phyloP scores from a whole-genome alignment of 1,284 basidiomycete species.

The Ustilago bromivora region DNA sequence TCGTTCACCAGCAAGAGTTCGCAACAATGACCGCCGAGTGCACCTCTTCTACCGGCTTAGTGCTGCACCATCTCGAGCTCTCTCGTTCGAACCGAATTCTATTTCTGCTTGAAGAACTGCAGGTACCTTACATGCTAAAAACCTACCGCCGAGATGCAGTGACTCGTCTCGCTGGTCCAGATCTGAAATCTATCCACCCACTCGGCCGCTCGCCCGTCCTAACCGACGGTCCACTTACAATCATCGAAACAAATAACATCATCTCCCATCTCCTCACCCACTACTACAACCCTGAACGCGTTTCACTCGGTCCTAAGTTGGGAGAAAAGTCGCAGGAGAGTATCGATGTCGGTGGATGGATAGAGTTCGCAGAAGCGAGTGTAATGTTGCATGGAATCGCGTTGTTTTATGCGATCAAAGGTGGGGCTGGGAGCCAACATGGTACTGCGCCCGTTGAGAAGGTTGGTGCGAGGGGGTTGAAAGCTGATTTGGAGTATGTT shows the following conservation, averaged over 20 bases:
- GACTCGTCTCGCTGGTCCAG: conserved; percentile 33
- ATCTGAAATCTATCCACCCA: conserved; percentile 38
- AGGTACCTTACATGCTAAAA: conserved; percentile 28
- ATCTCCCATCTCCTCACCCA: conserved; percentile 33
- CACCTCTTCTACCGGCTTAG: conserved; percentile 8
- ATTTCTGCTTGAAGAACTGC: conserved; percentile 40
- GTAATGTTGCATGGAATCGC: conserved; percentile 38
- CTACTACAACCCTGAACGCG: conserved; percentile 28
- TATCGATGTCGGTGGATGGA: conserved; percentile 33
- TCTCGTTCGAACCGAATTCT: conserved; percentile 42
- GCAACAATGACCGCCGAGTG: not conserved
- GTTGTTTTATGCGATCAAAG: conserved; percentile 35
- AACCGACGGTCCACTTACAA: conserved; percentile 30
- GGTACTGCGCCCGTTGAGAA: conserved; percentile 19
- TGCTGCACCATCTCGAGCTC: conserved; percentile 45
- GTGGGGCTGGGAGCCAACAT: conserved; percentile 22
- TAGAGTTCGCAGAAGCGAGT: conserved; percentile 38
- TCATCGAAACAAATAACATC: conserved; percentile 46
- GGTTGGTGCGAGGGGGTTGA: conserved; percentile 25
- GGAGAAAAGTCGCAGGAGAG: conserved; percentile 29
- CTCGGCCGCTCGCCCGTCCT: conserved; percentile 47
- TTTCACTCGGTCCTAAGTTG: conserved; percentile 22
- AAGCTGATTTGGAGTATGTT: conserved; percentile 32
- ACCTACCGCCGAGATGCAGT: conserved; percentile 35
- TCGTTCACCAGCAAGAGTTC: not conserved